phyloP scores from a whole-genome alignment of 148 eudicot species.

The Spergularia bocconei region DNA sequence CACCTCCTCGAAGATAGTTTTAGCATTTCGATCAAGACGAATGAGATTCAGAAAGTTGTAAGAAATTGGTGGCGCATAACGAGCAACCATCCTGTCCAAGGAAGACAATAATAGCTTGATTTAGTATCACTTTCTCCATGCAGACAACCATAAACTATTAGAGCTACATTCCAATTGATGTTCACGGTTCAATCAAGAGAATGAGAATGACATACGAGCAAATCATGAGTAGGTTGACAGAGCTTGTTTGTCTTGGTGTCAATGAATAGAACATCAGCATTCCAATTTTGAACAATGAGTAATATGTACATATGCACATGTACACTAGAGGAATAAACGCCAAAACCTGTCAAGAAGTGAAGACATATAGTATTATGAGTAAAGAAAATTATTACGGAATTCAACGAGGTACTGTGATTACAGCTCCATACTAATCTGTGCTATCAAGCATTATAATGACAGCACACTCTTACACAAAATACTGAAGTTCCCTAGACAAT shows the following conservation, averaged over 20 bases:
- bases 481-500: background rate
- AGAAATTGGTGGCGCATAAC: constrained; percentile 93
- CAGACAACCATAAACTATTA: background rate
- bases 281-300: constrained; percentile 78
- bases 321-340: constrained; percentile 90
- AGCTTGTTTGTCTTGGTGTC: constrained; percentile 91
- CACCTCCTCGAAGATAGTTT: constrained; percentile 82
- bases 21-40: constrained; percentile 59
- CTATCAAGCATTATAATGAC: constrained; percentile 9
- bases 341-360: constrained; percentile 47
- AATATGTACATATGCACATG: constrained; percentile 95
- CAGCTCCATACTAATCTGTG: background rate
- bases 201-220: constrained; percentile 69
- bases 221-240: constrained; percentile 90
- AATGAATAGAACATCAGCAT: constrained; percentile 86
- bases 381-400: background rate
- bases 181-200: constrained; percentile 2
- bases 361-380: background rate
- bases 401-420: background rate
- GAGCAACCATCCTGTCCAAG: constrained; percentile 87
- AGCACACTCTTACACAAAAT: background rate
- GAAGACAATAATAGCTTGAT: constrained; percentile 7
- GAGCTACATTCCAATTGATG: background rate
- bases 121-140: background rate
- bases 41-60: constrained; percentile 85